Evolutionary conservation across 176 grass and related monocot genomes (phyloP), one percentile per base, ranked within the genome.

Genomic region (Alopecurus myosuroides): DNA sequence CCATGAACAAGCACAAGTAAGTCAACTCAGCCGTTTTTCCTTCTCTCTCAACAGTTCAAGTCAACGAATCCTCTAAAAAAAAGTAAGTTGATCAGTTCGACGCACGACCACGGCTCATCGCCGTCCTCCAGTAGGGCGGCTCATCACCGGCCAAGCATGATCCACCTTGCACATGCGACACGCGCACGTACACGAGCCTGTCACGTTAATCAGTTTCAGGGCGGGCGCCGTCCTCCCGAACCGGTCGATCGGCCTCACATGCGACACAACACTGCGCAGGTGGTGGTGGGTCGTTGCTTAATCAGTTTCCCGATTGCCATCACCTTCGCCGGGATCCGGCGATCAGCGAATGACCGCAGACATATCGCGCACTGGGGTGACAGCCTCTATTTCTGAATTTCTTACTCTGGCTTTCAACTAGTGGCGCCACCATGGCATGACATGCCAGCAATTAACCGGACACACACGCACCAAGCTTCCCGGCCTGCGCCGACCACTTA

Each of bases 1-100:
- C 96, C 64, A 95, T 95, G 93, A 98, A 95, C 91, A 95, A 89
- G 70, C 80, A 92, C 70, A 98, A 87, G 96, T 95, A 81, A 89
- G 76, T 29, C 48, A 19, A 18, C 13, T 3, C 7, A 40, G 11
- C 41, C 37, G 37, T 39, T 4, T 7, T 39, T 42, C 45, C 9
- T 11, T 44, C 41, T 44, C 11, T 44, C 7, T 44, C 7, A 44
- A 44, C 41, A 44, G 10, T 44, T 44, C 3, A 44, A 44, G 41
- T 44, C 41, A 44, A 44, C 41, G 11, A 44, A 8, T 40, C n/a
- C n/a, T n/a, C n/a, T n/a, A n/a, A n/a, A n/a, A n/a, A n/a, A n/a
- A 44, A 44, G 41, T 44, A 3, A 44, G 68, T 46, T 73, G 68
- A 44, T 25, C 25, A 18, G 41, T 5, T 4, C 2, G 37, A 20